A percentile compares a stretch with the other conserved stretches of the same genome.
phyloP scores from a whole-genome alignment of 2,329 filamentous ascomycete species.

The Colletotrichum siamense region DNA sequence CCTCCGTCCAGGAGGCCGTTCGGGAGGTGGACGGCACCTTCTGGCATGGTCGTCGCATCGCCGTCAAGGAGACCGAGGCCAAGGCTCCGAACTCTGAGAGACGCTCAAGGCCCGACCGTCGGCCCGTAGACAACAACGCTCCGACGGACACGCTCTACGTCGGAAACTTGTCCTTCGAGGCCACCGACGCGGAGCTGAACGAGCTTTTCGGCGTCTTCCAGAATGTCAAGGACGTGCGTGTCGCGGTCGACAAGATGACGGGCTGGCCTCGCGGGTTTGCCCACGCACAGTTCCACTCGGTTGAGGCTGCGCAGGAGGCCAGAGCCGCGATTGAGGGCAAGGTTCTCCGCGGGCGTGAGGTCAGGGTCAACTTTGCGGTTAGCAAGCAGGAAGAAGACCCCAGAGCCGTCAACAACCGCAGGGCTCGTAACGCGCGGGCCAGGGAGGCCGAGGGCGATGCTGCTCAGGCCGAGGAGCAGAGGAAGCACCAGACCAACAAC shows the following conservation, averaged over 20 bases:
- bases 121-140: background rate
- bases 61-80: background rate
- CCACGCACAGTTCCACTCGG: constrained; percentile 79
- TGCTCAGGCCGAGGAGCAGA: constrained; percentile 20
- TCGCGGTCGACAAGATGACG: constrained; percentile 81
- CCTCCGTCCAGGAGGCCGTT: background rate
- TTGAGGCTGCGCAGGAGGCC: constrained; percentile 68
- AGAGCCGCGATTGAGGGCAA: constrained; percentile 59
- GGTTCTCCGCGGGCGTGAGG: constrained; percentile 67
- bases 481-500: constrained; percentile 1
- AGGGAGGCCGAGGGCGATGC: background rate
- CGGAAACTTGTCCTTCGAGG: constrained; percentile 86
- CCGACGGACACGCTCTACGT: constrained; percentile 69
- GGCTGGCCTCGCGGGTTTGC: constrained; percentile 85
- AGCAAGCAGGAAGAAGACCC: background rate
- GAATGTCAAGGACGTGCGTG: constrained; percentile 77
- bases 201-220: constrained; percentile 73
- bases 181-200: constrained; percentile 84
- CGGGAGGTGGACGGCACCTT: constrained; percentile 21
- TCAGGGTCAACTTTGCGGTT: constrained; percentile 70
- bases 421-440: background rate
- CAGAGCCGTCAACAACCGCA: background rate
- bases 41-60: constrained; percentile 23
- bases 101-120: background rate
- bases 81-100: background rate